These are phyloP conservation scores for Talaromyces sp. DNA, from an alignment of 2,329 filamentous ascomycete species.

Conservation along the genomic window DNA sequence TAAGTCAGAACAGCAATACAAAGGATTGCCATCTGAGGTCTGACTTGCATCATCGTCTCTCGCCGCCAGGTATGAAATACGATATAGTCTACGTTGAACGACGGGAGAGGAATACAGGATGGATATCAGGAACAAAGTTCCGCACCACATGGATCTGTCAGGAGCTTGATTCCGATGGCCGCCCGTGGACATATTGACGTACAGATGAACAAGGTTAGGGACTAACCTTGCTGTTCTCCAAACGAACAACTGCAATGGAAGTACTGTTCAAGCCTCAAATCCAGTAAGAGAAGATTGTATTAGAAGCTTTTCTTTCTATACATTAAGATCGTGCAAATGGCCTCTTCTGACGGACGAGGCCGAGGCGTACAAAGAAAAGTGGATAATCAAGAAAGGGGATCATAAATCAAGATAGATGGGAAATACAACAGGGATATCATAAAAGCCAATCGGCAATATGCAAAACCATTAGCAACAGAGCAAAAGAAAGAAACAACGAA, in stretches of 20 bases:
- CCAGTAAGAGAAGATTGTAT: not conserved
- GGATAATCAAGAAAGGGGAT: not conserved
- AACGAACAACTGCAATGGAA: not conserved
- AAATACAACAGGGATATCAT: slow-evolving; percentile 46
- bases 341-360: no score
- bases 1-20: not conserved
- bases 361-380: not conserved
- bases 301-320: not conserved
- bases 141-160: not conserved
- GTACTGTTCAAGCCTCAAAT: no score
- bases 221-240: not conserved
- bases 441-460: slow-evolving; percentile 27
- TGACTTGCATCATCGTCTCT: slow-evolving; percentile 4
- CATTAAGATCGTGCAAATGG: not conserved
- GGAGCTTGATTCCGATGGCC: slow-evolving; percentile 6
- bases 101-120: not conserved
- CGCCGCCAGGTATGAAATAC: not conserved
- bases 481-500: slow-evolving; percentile 21
- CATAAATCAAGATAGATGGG: slow-evolving; percentile 18
- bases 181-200: not conserved
- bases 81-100: not conserved
- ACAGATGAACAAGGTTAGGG: not conserved
- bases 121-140: slow-evolving; percentile 10
- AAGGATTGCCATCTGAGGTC: not conserved
- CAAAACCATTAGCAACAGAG: slow-evolving; percentile 24